These are phyloP conservation scores for Aspergillus heteromorphus DNA, from an alignment of 495 filamentous ascomycete species.

Conservation along the genomic window DNA sequence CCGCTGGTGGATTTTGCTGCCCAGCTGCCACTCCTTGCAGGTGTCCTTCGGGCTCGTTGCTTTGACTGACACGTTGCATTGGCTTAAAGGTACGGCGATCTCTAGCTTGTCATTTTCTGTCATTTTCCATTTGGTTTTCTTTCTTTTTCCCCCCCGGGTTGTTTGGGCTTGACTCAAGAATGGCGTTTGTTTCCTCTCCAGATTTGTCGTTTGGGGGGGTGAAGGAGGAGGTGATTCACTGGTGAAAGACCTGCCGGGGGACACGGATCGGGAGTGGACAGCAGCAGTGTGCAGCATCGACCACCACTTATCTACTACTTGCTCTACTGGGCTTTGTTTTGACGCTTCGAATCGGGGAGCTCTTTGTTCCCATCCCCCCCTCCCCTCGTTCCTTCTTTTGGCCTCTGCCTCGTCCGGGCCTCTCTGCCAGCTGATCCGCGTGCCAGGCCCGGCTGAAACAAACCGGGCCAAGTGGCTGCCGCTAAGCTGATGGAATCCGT, in stretches of 20 bases:
- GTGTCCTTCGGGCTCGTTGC: constrained; percentile 10
- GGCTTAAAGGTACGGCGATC: constrained; percentile 10
- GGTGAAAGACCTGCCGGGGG: background rate
- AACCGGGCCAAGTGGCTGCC: constrained; percentile 20
- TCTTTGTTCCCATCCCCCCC: background rate
- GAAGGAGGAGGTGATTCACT: background rate
- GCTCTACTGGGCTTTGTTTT: no score
- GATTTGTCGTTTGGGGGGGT: background rate
- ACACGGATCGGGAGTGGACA: background rate
- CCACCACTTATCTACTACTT: no score
- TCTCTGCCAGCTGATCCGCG: no score
- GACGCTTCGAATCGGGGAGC: no score
- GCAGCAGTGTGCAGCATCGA: background rate
- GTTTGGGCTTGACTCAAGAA: no score
- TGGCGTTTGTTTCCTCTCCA: background rate
- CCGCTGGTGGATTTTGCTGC: constrained; percentile 3
- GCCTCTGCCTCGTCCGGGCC: constrained; percentile 2
- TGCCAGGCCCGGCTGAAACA: constrained; percentile 14
- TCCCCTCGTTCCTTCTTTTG: no score
- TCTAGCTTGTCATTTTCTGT: background rate
- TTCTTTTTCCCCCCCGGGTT: constrained; percentile 1
- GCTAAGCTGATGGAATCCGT: constrained; percentile 9
- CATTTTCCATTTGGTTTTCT: constrained; percentile 5
- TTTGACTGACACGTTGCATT: constrained; percentile 19
- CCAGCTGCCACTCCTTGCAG: constrained; percentile 21